Percentiles rank a stretch among this genome's conserved stretches.
Conservation (phyloP, 73 alveolate species). For the Blepharisma stoltei region DNA sequence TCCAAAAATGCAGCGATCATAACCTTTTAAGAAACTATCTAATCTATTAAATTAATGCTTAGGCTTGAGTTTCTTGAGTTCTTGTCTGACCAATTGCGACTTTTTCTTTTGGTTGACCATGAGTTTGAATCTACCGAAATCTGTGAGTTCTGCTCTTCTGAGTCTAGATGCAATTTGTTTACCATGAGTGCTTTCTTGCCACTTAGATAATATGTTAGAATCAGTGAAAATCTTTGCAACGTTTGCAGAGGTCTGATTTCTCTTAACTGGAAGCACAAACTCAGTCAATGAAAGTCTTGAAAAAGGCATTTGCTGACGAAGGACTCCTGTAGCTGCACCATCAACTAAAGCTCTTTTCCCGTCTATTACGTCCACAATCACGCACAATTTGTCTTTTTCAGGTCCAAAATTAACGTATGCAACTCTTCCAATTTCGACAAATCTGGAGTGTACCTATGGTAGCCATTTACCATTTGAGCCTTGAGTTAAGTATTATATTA, state of each 20-base stretch:
- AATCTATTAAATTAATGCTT: neutral
- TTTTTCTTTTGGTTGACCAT: constrained; percentile 49
- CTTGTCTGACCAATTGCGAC: neutral
- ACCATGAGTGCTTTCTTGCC: constrained; percentile 52
- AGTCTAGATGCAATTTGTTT: constrained; percentile 40
- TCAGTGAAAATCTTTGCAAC: constrained; percentile 35
- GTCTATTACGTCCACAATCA: constrained; percentile 72
- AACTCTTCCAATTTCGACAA: constrained; percentile 80
- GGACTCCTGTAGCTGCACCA: constrained; percentile 75
- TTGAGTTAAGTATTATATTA: too few relatives aligned
- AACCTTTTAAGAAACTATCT: too few relatives aligned
- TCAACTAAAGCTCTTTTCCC: constrained; percentile 71
- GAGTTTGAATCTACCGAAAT: constrained; percentile 60
- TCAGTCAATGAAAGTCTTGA: constrained; percentile 64
- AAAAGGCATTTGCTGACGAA: constrained; percentile 70
- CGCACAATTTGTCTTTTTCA: constrained; percentile 61
- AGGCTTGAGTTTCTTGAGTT: constrained; percentile 23
- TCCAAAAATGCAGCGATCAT: too few relatives aligned
- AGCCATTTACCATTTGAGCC: too few relatives aligned
- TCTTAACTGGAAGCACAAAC: constrained; percentile 52
- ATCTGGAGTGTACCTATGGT: constrained; percentile 32
- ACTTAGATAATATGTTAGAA: constrained; percentile 37
- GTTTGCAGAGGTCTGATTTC: constrained; percentile 40
- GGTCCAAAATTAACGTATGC: constrained; percentile 72
- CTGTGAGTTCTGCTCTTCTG: constrained; percentile 61